phyloP scores from a whole-genome alignment of 2,329 filamentous ascomycete genomes.

The Helotiales sp. region DNA sequence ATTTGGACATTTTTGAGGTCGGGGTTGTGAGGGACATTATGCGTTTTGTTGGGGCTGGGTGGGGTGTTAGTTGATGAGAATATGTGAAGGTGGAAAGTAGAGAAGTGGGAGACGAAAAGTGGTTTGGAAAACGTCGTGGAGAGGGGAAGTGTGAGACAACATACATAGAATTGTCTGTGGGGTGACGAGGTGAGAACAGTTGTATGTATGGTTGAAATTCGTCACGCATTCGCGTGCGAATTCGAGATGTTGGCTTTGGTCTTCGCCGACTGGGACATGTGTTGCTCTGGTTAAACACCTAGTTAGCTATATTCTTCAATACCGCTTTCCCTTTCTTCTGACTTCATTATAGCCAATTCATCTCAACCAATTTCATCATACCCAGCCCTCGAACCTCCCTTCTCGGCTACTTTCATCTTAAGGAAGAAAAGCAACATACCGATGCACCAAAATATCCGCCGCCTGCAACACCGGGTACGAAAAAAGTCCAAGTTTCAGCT shows the following conservation, averaged over 20 bases:
- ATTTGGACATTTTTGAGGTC: conserved; percentile 92
- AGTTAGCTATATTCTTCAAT: conserved; percentile 17
- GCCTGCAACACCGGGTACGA: conserved; percentile 96
- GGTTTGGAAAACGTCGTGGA: too few relatives aligned
- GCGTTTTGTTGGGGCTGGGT: conserved; percentile 66
- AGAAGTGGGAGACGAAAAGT: background rate
- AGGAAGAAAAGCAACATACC: conserved; percentile 50
- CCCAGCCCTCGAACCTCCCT: background rate
- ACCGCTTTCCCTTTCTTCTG: too few relatives aligned
- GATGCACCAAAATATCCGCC: conserved; percentile 88
- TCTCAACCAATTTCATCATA: background rate
- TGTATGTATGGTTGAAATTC: conserved; percentile 82
- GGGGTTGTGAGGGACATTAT: conserved; percentile 90
- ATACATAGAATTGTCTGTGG: conserved; percentile 76
- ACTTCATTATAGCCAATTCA: too few relatives aligned
- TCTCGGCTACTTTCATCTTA: background rate
- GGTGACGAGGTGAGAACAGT: conserved; percentile 59
- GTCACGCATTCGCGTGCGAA: conserved; percentile 85
- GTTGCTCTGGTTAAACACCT: conserved; percentile 65
- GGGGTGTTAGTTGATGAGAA: conserved; percentile 3
- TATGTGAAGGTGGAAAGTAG: background rate
- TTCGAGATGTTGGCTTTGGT: conserved; percentile 92
- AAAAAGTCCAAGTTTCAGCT: conserved; percentile 86
- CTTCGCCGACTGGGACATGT: conserved; percentile 95
- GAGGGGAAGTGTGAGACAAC: conserved; percentile 21